These are phyloP conservation scores for Vigna angularis DNA, from an alignment of 306 rosid species.

Conservation along the genomic window DNA sequence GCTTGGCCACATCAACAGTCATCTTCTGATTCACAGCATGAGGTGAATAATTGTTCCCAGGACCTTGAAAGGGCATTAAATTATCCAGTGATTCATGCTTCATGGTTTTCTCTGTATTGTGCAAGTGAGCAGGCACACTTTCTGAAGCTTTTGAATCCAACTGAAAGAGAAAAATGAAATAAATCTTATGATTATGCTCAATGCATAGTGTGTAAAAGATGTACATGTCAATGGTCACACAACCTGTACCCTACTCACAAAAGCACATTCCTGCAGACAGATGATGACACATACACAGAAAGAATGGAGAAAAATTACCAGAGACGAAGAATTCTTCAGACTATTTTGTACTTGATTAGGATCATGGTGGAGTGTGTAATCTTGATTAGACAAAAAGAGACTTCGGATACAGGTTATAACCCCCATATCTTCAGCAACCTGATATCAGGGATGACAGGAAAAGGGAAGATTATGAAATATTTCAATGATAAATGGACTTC, in stretches of 20 bases:
- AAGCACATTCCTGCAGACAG: conserved; percentile 5
- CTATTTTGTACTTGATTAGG: conserved; percentile 55
- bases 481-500: conserved; percentile 34
- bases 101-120: conserved; percentile 53
- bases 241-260: neutral
- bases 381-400: conserved; percentile 65
- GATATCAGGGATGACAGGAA: conserved; percentile 45
- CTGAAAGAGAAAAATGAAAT: conserved; percentile 51
- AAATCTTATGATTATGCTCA: conserved; percentile 29
- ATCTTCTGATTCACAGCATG: conserved; percentile 51
- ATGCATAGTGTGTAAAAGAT: conserved; percentile 10
- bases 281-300: conserved; percentile 24
- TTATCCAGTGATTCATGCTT: conserved; percentile 52
- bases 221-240: conserved; percentile 10
- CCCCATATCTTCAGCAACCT: conserved; percentile 81
- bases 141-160: conserved; percentile 53
- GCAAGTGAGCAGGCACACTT: conserved; percentile 50
- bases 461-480: conserved; percentile 28
- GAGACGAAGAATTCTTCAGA: conserved; percentile 52
- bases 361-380: conserved; percentile 49
- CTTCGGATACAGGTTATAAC: conserved; percentile 66
- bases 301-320: conserved; percentile 61
- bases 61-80: conserved; percentile 53
- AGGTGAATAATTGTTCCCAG: conserved; percentile 55
- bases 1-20: conserved; percentile 63